These are phyloP conservation scores for Yamadazyma friedrichii DNA, from an alignment of 1,139 yeast genomes.

Conservation along the genomic window DNA sequence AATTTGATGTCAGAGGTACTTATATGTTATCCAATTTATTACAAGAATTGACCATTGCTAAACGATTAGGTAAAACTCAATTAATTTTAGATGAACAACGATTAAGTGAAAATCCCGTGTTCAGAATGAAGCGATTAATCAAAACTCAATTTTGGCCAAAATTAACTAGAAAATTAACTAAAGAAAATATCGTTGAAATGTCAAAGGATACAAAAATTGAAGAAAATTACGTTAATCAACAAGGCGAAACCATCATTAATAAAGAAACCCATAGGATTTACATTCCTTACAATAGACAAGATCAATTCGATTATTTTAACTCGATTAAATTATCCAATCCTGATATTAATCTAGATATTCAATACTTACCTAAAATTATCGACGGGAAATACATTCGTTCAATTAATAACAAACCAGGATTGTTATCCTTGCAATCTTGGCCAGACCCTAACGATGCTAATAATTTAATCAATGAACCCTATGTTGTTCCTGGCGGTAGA, in stretches of 20 bases:
- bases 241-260: conserved; percentile 27
- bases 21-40: conserved; percentile 85
- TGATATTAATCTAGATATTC: conserved; percentile 67
- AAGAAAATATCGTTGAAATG: conserved; percentile 62
- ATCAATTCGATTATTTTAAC: conserved; percentile 70
- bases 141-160: conserved; percentile 78
- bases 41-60: conserved; percentile 88
- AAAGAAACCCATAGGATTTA: conserved; percentile 69
- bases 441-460: conserved; percentile 48
- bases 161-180: conserved; percentile 71
- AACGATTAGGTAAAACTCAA: conserved; percentile 72
- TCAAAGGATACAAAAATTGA: conserved; percentile 78
- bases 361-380: conserved; percentile 60
- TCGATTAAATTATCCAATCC: conserved; percentile 56
- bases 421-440: conserved; percentile 75
- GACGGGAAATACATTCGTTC: conserved; percentile 74
- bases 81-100: conserved; percentile 81
- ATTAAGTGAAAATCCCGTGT: conserved; percentile 85
- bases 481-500: conserved; percentile 96
- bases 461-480: conserved; percentile 69
- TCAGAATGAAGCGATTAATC: conserved; percentile 71
- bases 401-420: conserved; percentile 80
- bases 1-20: conserved; percentile 79
- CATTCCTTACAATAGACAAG: conserved; percentile 66
- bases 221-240: conserved; percentile 47